Conservation (phyloP, 345 rosid species). For the Lepidium didymum region DNA sequence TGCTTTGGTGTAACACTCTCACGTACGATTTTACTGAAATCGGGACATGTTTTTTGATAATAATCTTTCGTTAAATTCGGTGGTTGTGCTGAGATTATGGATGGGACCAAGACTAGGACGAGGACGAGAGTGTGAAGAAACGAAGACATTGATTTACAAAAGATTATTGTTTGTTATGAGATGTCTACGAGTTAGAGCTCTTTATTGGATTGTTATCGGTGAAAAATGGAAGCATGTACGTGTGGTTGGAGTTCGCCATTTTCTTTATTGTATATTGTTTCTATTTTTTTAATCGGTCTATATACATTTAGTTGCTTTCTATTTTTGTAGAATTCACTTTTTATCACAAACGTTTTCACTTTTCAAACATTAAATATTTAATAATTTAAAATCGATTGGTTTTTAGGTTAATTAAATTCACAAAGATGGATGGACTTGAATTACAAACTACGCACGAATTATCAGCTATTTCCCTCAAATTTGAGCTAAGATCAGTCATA, state of each 20-base stretch:
- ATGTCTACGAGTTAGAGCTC: constrained; percentile 4
- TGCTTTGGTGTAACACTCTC: constrained; percentile 34
- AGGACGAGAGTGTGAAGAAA: not conserved
- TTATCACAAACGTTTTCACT: not conserved
- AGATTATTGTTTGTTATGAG: not conserved
- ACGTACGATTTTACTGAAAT: constrained; percentile 35
- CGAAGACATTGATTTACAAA: not conserved
- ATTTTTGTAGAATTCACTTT: not conserved
- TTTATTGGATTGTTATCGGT: not conserved
- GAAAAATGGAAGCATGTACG: constrained; percentile 7
- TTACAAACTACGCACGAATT: not conserved
- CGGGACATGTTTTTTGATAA: constrained; percentile 46
- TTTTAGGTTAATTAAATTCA: not conserved
- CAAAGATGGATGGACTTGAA: not conserved
- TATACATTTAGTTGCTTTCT: not conserved
- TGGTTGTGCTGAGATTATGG: not conserved
- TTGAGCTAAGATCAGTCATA: no score
- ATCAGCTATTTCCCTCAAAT: not conserved
- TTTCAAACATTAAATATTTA: not conserved
- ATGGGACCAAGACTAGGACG: constrained; percentile 7
- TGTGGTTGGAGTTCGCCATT: constrained; percentile 7
- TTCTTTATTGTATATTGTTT: not conserved
- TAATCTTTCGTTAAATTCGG: constrained; percentile 20
- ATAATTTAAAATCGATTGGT: not conserved
- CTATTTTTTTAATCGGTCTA: constrained; percentile 7